Conservation (phyloP, 352 stramenopile species). For the Globisporangium paddicum region DNA sequence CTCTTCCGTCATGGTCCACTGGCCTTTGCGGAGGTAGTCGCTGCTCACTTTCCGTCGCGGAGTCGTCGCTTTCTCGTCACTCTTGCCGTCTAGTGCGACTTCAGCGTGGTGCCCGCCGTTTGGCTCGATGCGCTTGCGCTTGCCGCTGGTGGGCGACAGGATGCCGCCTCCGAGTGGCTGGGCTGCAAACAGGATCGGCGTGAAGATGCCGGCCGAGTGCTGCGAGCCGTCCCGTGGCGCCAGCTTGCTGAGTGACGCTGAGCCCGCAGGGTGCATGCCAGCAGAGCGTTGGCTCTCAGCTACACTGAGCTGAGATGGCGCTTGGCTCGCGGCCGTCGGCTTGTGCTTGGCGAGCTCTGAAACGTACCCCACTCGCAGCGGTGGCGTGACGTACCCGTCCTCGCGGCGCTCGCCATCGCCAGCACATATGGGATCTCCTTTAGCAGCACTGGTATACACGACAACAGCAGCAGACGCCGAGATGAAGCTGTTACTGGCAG, state of each 20-base stretch:
- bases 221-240: neutral
- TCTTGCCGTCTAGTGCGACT: neutral
- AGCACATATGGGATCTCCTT: neutral
- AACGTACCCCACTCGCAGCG: constrained; percentile 6
- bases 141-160: constrained; percentile 9
- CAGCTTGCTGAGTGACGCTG: neutral
- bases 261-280: neutral
- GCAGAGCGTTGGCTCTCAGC: neutral
- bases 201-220: constrained; percentile 4
- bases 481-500: neutral
- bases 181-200: constrained; percentile 3
- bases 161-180: neutral
- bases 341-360: constrained; percentile 2
- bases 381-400: constrained; percentile 12
- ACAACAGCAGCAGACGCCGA: neutral
- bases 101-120: neutral
- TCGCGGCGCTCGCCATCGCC: neutral
- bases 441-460: neutral
- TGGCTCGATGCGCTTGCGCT: constrained; percentile 11
- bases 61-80: constrained; percentile 4
- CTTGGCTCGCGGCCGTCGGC: neutral
- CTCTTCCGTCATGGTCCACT: constrained; percentile 72
- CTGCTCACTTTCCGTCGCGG: constrained; percentile 49
- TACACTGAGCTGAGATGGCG: neutral
- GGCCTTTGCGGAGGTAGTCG: constrained; percentile 68